Conservation (phyloP, 192 early-diverging fungal genomes). For the Coemansia sp. region DNA sequence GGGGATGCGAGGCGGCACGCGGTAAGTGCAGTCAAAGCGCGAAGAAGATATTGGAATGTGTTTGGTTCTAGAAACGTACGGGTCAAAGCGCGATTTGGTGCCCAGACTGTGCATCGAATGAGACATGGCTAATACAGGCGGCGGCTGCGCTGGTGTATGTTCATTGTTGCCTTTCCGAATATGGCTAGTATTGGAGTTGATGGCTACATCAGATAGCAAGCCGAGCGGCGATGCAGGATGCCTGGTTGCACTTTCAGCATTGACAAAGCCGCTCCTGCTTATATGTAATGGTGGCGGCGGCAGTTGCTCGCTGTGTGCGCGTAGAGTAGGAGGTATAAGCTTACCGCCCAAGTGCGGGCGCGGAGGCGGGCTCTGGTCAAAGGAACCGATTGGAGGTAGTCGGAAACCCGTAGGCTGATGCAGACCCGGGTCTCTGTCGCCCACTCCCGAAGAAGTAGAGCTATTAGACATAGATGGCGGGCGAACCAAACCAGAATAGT, state of each 20-base stretch:
- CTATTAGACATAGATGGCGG: not conserved
- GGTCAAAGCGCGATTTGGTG: not conserved
- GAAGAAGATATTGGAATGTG: constrained; percentile 15
- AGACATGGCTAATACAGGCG: not conserved
- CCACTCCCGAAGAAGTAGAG: not conserved
- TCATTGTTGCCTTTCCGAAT: not conserved
- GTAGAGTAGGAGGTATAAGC: not conserved
- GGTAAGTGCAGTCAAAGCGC: constrained; percentile 17
- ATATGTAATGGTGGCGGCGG: not conserved
- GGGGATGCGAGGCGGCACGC: constrained; percentile 9
- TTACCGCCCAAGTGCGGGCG: not conserved
- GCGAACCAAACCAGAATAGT: not conserved
- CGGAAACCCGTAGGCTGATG: not conserved
- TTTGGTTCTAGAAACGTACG: not conserved
- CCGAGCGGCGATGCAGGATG: constrained; percentile 2
- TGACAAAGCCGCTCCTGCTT: not conserved
- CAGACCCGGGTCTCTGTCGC: not conserved
- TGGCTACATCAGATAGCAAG: constrained; percentile 12
- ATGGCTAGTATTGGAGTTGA: not conserved
- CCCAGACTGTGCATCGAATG: not conserved
- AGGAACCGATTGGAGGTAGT: constrained; percentile 6
- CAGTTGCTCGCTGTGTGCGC: not conserved
- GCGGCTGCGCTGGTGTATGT: not conserved
- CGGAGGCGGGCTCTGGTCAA: constrained; percentile 6
- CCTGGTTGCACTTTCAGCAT: not conserved